Evolutionary conservation across 2,329 filamentous ascomycete species (phyloP).

Genomic region (Talaromyces sp.): DNA sequence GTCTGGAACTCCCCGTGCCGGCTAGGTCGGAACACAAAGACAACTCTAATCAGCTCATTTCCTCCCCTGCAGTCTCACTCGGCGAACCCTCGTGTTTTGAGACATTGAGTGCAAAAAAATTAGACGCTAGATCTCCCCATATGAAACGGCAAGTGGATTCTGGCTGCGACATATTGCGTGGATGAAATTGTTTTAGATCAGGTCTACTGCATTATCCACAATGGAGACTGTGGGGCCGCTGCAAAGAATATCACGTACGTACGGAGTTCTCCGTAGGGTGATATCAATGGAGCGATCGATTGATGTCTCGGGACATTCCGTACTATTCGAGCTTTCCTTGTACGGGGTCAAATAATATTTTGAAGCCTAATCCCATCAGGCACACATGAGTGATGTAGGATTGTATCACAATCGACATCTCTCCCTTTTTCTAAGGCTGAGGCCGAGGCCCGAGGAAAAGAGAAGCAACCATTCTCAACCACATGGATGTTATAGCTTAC

Average conservation of each 20-base stretch:
- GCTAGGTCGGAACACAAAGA: neutral
- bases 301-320: neutral
- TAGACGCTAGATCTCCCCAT: neutral
- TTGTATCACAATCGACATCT: neutral
- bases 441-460: neutral
- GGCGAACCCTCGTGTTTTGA: neutral
- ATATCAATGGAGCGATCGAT: neutral
- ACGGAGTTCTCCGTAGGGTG: neutral
- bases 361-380: neutral
- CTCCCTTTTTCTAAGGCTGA: neutral
- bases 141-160: conserved; percentile 4
- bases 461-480: neutral
- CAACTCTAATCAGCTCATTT: neutral
- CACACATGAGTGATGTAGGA: no score
- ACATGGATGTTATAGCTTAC: neutral
- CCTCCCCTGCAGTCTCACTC: neutral
- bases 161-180: neutral
- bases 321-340: neutral
- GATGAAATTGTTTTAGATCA: conserved; percentile 3
- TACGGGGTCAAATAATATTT: neutral
- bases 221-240: conserved; percentile 1
- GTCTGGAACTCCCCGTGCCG: neutral
- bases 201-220: neutral
- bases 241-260: neutral
- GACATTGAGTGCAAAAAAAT: neutral